These are phyloP conservation scores for Massariosphaeria phaeospora DNA, from an alignment of 495 filamentous ascomycete genomes.

Conservation along the genomic window DNA sequence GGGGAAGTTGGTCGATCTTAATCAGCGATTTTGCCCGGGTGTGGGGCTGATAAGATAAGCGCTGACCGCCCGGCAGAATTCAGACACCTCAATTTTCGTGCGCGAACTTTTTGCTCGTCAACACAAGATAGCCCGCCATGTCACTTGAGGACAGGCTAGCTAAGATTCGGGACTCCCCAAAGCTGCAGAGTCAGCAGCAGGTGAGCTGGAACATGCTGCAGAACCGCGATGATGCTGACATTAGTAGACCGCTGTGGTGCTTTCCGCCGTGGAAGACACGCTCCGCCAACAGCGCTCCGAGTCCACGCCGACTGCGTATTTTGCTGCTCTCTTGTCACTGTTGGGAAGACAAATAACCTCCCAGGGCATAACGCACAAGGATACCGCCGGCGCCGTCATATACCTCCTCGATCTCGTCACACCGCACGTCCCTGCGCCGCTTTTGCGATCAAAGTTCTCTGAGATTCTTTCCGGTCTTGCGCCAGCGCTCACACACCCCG, in stretches of 20 bases:
- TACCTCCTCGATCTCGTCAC: conserved; percentile 93
- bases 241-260: conserved; percentile 72
- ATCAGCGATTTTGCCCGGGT: no score
- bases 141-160: conserved; percentile 86
- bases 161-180: conserved; percentile 85
- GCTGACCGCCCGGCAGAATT: conserved; percentile 10
- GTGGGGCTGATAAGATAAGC: no score
- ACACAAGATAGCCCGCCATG: conserved; percentile 40
- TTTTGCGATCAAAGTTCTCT: conserved; percentile 87
- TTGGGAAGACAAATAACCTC: conserved; percentile 65
- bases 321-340: conserved; percentile 89
- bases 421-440: conserved; percentile 70
- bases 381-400: conserved; percentile 79
- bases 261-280: conserved; percentile 87
- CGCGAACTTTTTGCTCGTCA: conserved; percentile 12
- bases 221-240: no score
- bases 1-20: no score
- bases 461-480: conserved; percentile 85
- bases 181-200: conserved; percentile 91
- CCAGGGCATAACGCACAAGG: conserved; percentile 68
- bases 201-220: no score
- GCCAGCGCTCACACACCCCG: conserved; percentile 69
- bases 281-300: conserved; percentile 79
- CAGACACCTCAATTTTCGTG: conserved; percentile 1
- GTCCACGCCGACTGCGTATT: conserved; percentile 82